A percentile compares a stretch with the other conserved stretches of the same genome.
phyloP scores from a whole-genome alignment of 2,329 filamentous ascomycete species.

The Aspergillus sp. region DNA sequence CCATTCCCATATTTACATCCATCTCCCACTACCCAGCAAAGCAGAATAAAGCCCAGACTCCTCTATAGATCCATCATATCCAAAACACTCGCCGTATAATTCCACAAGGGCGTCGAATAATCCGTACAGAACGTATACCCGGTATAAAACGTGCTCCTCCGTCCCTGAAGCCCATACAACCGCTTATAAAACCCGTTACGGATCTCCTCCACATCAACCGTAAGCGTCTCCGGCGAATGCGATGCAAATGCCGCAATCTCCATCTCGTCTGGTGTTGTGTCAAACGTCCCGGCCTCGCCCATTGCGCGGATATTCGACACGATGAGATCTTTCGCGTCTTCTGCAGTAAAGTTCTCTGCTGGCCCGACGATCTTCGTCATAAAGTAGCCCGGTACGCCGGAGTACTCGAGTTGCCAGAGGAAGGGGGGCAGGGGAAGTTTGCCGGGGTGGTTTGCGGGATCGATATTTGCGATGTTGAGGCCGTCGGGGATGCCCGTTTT shows the following conservation, averaged over 20 bases:
- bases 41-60: neutral
- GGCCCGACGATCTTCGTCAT: constrained; percentile 19
- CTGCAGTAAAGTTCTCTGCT: constrained; percentile 30
- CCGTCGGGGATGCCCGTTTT: constrained; percentile 43
- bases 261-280: constrained; percentile 20
- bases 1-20: too few species aligned
- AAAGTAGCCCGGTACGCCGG: constrained; percentile 19
- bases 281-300: constrained; percentile 16
- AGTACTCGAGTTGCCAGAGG: constrained; percentile 17
- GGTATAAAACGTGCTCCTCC: constrained; percentile 52
- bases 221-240: constrained; percentile 45
- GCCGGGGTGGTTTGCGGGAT: constrained; percentile 30
- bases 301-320: constrained; percentile 24
- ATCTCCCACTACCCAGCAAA: too few species aligned
- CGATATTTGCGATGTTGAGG: constrained; percentile 32
- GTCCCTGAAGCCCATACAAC: constrained; percentile 50
- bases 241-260: constrained; percentile 41
- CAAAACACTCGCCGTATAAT: constrained; percentile 23
- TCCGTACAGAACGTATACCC: constrained; percentile 43
- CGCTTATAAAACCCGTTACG: constrained; percentile 47
- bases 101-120: constrained; percentile 29
- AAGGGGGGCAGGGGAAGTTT: constrained; percentile 29
- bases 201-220: constrained; percentile 41
- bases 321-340: constrained; percentile 13
- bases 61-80: constrained; percentile 9